Conservation (phyloP, 495 filamentous ascomycete species). For the Glutinoglossum americanum region DNA sequence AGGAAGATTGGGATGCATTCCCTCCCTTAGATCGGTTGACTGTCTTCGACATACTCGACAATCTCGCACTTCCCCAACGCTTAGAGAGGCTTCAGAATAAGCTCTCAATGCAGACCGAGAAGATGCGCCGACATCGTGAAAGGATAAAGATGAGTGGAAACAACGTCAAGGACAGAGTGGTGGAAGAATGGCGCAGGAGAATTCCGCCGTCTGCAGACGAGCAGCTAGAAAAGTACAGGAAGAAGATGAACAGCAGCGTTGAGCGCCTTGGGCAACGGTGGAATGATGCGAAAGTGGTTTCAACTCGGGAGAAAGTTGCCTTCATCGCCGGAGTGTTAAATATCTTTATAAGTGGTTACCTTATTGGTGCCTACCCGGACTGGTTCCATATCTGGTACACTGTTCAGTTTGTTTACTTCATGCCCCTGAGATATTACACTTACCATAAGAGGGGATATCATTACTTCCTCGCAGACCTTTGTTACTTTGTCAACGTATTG, state of each 20-base stretch:
- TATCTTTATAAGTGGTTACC: conserved; percentile 85
- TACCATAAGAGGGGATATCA: conserved; percentile 84
- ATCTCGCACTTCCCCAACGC: conserved; percentile 70
- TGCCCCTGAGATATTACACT: conserved; percentile 82
- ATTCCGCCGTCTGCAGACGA: conserved; percentile 63
- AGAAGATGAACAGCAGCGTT: conserved; percentile 68
- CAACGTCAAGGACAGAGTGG: conserved; percentile 46
- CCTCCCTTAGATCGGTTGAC: conserved; percentile 82
- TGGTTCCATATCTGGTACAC: conserved; percentile 89
- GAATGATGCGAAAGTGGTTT: conserved; percentile 75
- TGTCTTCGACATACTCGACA: conserved; percentile 83
- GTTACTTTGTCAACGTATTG: conserved; percentile 92
- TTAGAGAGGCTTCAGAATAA: conserved; percentile 72
- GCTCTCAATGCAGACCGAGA: conserved; percentile 60
- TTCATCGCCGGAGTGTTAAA: conserved; percentile 94
- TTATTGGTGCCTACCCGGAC: conserved; percentile 71
- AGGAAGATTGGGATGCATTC: conserved; percentile 74
- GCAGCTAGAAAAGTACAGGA: conserved; percentile 75
- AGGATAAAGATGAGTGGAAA: conserved; percentile 37
- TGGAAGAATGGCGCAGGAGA: conserved; percentile 70
- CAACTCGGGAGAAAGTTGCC: conserved; percentile 76
- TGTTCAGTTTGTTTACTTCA: conserved; percentile 67
- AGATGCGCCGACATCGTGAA: conserved; percentile 61
- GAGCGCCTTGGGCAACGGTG: conserved; percentile 68
- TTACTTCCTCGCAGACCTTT: conserved; percentile 92